These are phyloP conservation scores for Passalora sequoiae DNA, from an alignment of 2,329 filamentous ascomycete species.

Conservation along the genomic window DNA sequence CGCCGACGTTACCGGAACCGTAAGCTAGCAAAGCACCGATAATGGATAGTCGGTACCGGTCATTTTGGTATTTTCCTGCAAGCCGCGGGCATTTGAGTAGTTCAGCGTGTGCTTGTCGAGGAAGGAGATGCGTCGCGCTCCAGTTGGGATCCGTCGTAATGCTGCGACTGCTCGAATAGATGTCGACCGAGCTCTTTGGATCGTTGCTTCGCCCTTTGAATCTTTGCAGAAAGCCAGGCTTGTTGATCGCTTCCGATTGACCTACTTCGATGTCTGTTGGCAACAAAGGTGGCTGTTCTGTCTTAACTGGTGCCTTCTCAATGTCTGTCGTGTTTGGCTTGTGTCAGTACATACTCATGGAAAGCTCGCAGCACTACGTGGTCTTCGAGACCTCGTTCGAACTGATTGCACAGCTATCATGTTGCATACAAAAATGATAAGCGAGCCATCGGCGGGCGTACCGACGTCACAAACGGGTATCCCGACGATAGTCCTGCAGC, in stretches of 20 bases:
- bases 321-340: too few relatives aligned
- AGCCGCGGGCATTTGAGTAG: conserved; percentile 13
- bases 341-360: too few relatives aligned
- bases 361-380: too few relatives aligned
- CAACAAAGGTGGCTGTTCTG: not conserved
- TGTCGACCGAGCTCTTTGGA: conserved; percentile 10
- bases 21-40: conserved; percentile 26
- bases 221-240: not conserved
- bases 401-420: too few relatives aligned
- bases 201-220: conserved; percentile 7
- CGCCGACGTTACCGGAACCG: conserved; percentile 21
- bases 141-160: conserved; percentile 29
- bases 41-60: conserved; percentile 37
- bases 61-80: conserved; percentile 24
- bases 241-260: not conserved
- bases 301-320: not conserved
- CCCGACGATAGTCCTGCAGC: too few relatives aligned
- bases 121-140: conserved; percentile 36
- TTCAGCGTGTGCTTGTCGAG: conserved; percentile 23
- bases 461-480: too few relatives aligned
- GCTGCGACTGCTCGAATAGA: conserved; percentile 9
- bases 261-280: not conserved
- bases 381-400: too few relatives aligned
- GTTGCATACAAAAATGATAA: too few relatives aligned
- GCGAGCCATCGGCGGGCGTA: too few relatives aligned